Evolutionary conservation across 768 basidiomycete species (phyloP).

Genomic region (Psilocybe azurescens): DNA sequence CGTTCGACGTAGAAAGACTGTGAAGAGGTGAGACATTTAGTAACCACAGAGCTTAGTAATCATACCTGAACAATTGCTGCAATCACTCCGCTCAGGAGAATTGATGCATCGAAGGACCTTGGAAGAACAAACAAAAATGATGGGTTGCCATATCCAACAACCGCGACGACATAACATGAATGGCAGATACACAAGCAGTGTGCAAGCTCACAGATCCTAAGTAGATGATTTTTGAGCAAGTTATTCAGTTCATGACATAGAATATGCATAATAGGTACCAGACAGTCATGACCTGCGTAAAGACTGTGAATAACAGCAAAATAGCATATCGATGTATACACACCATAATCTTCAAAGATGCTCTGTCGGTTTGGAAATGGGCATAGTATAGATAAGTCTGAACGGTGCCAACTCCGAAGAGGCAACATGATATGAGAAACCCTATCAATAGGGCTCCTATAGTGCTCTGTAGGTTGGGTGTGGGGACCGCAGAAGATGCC

Average conservation of each 20-base stretch:
- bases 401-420: slow-evolving; percentile 18
- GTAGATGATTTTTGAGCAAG: too few species aligned
- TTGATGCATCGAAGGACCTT: slow-evolving; percentile 1
- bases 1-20: slow-evolving; percentile 14
- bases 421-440: slow-evolving; percentile 11
- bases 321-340: neutral
- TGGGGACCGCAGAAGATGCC: too few species aligned
- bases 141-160: slow-evolving; percentile 8
- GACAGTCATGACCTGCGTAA: neutral
- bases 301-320: too few species aligned
- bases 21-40: neutral
- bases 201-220: slow-evolving; percentile 14
- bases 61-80: slow-evolving; percentile 10
- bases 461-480: neutral
- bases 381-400: slow-evolving; percentile 18
- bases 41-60: neutral
- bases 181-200: slow-evolving; percentile 17
- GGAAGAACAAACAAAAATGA: neutral
- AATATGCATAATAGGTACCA: neutral
- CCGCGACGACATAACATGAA: slow-evolving; percentile 1
- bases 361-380: slow-evolving; percentile 10
- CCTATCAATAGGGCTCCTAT: slow-evolving; percentile 19
- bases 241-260: neutral
- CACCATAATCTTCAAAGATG: slow-evolving; percentile 11
- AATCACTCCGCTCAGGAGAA: slow-evolving; percentile 9